These are phyloP conservation scores for Mortierella polycephala DNA, from an alignment of 371 early-diverging fungal species.

Conservation along the genomic window DNA sequence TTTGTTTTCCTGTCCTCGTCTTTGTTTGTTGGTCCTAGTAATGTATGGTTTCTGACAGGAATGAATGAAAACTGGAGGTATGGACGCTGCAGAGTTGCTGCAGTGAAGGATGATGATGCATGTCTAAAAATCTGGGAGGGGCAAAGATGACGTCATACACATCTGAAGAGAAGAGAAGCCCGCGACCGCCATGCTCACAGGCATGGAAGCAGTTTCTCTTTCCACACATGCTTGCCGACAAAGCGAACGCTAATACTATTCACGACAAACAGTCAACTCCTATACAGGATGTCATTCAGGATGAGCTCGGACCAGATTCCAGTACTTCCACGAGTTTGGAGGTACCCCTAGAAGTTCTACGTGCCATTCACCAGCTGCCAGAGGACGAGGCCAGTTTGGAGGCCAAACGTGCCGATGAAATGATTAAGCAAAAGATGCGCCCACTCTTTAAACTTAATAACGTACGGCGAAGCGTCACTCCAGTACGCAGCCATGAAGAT, in stretches of 20 bases:
- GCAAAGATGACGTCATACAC: too few species aligned
- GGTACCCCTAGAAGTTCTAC: background rate
- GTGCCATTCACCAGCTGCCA: constrained; percentile 11
- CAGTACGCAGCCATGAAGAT: constrained; percentile 7
- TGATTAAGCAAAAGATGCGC: constrained; percentile 26
- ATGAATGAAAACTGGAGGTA: too few species aligned
- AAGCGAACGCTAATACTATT: too few species aligned
- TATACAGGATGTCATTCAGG: background rate
- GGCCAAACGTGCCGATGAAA: constrained; percentile 28
- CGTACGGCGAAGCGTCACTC: constrained; percentile 6
- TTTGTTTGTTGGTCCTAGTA: background rate
- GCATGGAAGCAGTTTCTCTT: too few species aligned
- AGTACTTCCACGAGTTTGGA: background rate
- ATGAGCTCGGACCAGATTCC: background rate
- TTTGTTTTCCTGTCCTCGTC: background rate
- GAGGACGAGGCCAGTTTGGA: constrained; percentile 23
- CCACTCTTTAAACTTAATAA: constrained; percentile 22
- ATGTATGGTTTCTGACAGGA: background rate
- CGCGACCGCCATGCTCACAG: too few species aligned
- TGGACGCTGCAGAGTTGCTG: too few species aligned
- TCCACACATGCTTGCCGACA: too few species aligned
- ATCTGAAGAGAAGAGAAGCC: too few species aligned
- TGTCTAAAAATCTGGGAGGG: too few species aligned
- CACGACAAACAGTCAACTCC: background rate
- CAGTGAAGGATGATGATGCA: too few species aligned